Base-by-base conservation (phyloP, 768 basidiomycete species). In the Suillus occidentalis region DNA sequence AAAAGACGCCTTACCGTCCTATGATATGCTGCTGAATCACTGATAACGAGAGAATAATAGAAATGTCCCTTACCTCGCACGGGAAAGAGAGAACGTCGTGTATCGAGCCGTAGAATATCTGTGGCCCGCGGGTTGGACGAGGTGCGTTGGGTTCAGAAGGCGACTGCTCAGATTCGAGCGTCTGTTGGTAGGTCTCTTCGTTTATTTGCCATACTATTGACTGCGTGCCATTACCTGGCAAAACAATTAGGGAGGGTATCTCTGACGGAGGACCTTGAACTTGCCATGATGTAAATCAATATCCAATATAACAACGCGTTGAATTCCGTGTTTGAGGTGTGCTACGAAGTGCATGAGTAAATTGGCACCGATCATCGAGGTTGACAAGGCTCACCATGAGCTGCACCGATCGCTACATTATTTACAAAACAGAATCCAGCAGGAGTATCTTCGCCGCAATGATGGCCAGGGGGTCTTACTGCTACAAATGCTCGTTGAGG, bases 351-450 rank as follows among this genome's bases (percentile, higher is more conserved):
- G 50, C 18, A 34, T 6, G 14, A 39, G n/a, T 18, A 34, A 71
- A 20, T 62, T 31, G 9, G 16, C 43, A 60, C 53, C n/a, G 45
- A 36, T 10, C 16, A 36, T 10, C 16, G 57, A 47, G 25, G 14
- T 18, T 45, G 28, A 28, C 25, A 50, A 14, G 4, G 64, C 82
- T 47, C 69, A 95, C 95, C 96, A 72, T 98, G 94, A 16, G 94
- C 94, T 39, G 95, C 95, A 0, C 84, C 95, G 4, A 98, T 84
- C 0, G 90, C 89, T 0, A 97, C 91, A 71, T 99, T 99, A 68
- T 98, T 98, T 37, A 97, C 84, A 69, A 96, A 97, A 76, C 97
- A 98, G 74, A 98, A 99, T 0, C 97, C 97, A 12, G 87, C 89
- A 0, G 97, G 97, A 0, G 86, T 86, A 65, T 95, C 87, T 76